A percentile compares a stretch with the other conserved stretches of the same genome.
Conservation (phyloP, 768 basidiomycete genomes). For the Pleurotus platypus region DNA sequence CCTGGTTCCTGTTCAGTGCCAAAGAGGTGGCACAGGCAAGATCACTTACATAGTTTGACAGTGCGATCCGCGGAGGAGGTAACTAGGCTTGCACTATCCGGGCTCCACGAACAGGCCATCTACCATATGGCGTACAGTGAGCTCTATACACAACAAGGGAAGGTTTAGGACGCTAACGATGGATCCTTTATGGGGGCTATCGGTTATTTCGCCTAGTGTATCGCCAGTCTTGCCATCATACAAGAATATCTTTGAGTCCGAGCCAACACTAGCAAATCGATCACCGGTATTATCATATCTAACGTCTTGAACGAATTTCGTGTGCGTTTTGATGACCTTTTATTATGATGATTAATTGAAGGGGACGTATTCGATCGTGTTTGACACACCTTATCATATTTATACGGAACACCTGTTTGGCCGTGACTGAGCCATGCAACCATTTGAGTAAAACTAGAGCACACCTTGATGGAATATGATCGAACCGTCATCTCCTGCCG, state of each 20-base stretch:
- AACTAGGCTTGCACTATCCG: slow-evolving; percentile 66
- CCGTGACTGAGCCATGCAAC: neutral
- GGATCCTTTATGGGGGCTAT: slow-evolving; percentile 68
- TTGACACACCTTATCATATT: slow-evolving; percentile 69
- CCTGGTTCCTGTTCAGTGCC: slow-evolving; percentile 37
- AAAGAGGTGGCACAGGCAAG: neutral
- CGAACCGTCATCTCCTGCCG: slow-evolving; percentile 78
- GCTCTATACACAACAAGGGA: neutral
- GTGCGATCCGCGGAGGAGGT: slow-evolving; percentile 86
- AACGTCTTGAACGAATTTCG: slow-evolving; percentile 90
- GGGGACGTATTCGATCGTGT: no score
- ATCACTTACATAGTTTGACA: slow-evolving; percentile 74
- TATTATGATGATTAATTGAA: neutral
- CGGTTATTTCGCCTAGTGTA: slow-evolving; percentile 62
- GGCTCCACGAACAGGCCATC: slow-evolving; percentile 81
- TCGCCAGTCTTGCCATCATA: slow-evolving; percentile 92
- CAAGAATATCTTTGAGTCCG: slow-evolving; percentile 82
- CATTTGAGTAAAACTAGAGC: neutral
- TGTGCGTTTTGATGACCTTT: slow-evolving; percentile 83
- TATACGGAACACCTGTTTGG: slow-evolving; percentile 72
- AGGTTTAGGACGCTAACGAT: slow-evolving; percentile 45
- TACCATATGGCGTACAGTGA: slow-evolving; percentile 18
- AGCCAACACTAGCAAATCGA: slow-evolving; percentile 84
- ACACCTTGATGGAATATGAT: slow-evolving; percentile 82
- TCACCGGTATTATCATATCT: slow-evolving; percentile 79